phyloP scores from a whole-genome alignment of 2,329 filamentous ascomycete species.

The Hirsutella minnesotensis region DNA sequence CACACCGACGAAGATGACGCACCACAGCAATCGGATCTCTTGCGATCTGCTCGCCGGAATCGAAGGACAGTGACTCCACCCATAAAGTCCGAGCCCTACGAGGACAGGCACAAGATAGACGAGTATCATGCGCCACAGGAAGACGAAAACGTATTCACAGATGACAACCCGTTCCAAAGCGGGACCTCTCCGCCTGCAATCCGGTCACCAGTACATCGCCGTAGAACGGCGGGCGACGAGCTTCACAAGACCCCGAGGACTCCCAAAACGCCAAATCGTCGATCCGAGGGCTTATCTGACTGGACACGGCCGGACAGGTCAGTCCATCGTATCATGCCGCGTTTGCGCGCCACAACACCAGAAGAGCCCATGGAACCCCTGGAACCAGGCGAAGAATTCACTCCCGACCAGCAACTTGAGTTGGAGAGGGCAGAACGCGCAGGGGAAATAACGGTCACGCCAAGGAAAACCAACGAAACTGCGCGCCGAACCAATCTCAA shows the following conservation, averaged over 20 bases:
- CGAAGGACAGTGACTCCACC: constrained; percentile 40
- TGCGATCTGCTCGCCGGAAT: constrained; percentile 34
- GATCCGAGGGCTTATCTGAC: constrained; percentile 23
- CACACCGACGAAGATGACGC: constrained; percentile 31
- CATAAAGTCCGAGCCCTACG: constrained; percentile 42
- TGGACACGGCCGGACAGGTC: constrained; percentile 32
- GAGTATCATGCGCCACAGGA: constrained; percentile 20
- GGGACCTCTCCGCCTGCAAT: constrained; percentile 55
- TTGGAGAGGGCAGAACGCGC: constrained; percentile 54
- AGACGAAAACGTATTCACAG: constrained; percentile 56
- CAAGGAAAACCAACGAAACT: constrained; percentile 24
- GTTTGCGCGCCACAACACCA: constrained; percentile 20
- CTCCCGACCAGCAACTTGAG: constrained; percentile 77
- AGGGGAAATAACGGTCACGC: constrained; percentile 34
- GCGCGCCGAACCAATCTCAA: constrained; percentile 36
- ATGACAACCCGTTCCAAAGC: constrained; percentile 89
- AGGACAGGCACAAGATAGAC: constrained; percentile 20
- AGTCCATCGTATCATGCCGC: constrained; percentile 41
- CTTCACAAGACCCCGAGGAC: constrained; percentile 29
- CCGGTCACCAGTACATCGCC: constrained; percentile 35
- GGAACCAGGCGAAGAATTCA: constrained; percentile 83
- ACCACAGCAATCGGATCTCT: constrained; percentile 18
- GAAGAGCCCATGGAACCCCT: constrained; percentile 28
- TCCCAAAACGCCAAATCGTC: constrained; percentile 30
- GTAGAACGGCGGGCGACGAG: constrained; percentile 34